phyloP scores from a whole-genome alignment of 2,329 filamentous ascomycete species.

The Apiospora marii region DNA sequence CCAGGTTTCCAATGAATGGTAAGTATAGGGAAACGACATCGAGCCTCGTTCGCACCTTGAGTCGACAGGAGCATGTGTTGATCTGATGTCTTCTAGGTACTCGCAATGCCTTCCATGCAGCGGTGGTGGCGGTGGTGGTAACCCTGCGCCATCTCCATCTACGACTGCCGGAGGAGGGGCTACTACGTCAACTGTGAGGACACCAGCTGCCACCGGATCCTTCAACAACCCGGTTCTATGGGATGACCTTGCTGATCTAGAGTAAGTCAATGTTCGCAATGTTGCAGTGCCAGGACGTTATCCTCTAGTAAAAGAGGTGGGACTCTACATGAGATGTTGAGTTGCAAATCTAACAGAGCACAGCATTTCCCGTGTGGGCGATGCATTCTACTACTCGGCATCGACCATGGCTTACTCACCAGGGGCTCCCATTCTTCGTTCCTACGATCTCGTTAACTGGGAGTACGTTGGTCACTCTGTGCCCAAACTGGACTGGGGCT shows the following conservation, averaged over 20 bases:
- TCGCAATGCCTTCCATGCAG: slow-evolving; percentile 22
- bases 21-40: background rate
- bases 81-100: background rate
- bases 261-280: background rate
- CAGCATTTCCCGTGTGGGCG: slow-evolving; percentile 54
- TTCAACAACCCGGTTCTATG: slow-evolving; percentile 26
- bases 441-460: slow-evolving; percentile 63
- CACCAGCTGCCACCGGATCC: background rate
- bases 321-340: background rate
- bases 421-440: slow-evolving; percentile 63
- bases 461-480: slow-evolving; percentile 54
- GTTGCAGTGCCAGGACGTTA: too few relatives aligned
- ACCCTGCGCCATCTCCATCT: background rate
- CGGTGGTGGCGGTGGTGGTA: background rate
- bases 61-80: background rate
- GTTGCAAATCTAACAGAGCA: slow-evolving; percentile 42
- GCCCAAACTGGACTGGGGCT: slow-evolving; percentile 53
- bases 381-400: slow-evolving; percentile 60
- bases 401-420: slow-evolving; percentile 65
- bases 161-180: slow-evolving; percentile 10
- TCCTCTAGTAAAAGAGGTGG: background rate
- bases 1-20: slow-evolving; percentile 14
- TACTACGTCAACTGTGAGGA: background rate
- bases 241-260: slow-evolving; percentile 26
- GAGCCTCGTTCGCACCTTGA: background rate